Base-by-base conservation (phyloP, 306 rosid species). In the Styphnolobium japonicum region DNA sequence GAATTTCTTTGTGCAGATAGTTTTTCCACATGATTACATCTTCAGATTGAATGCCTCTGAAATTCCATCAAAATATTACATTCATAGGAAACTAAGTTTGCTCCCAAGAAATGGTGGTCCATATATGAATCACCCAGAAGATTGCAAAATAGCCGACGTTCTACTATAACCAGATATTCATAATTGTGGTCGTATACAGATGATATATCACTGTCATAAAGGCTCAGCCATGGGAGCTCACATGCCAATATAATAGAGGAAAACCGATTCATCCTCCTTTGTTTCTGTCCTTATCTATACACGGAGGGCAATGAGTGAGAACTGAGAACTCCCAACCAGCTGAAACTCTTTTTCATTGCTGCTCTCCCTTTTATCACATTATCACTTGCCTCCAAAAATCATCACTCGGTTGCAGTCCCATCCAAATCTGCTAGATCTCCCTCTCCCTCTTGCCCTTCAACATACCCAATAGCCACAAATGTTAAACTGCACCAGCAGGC, bases 341-440 rank as follows among this genome's bases (percentile, higher is more conserved):
- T 57, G 6, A 56, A 57, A 75, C 55, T 56, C 55, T 12, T 5
- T 10, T 37, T 37, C 14, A 52, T 18, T 51, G 27, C 11, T 23
- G 11, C 42, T 29, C 1, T 7, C 39, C 5, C 19, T 46, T 36
- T 36, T 43, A 29, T 75, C 55, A 52, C 42, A 65, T 51, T 22
- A 65, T 36, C 67, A 66, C 53, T 34, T 77, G 34, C 74, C 43
- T 51, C 37, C 55, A 76, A 60, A 75, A 58, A 42, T 6, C 29
- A 63, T 22, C 14, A 51, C 21, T 51, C 51, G 56, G 14, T 25
- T 57, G 36, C 8, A 52, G 18, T 77, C 66, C 37, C 36, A 61
- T 60, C 48, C 48, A 27, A 57, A 45, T 62, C 49, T 16, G 33
- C 62, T 46, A 75, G 22, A 22, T 23, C 58, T 74, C 65, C 5